Conservation (phyloP, 148 eudicot species). For the Simmondsia chinensis region DNA sequence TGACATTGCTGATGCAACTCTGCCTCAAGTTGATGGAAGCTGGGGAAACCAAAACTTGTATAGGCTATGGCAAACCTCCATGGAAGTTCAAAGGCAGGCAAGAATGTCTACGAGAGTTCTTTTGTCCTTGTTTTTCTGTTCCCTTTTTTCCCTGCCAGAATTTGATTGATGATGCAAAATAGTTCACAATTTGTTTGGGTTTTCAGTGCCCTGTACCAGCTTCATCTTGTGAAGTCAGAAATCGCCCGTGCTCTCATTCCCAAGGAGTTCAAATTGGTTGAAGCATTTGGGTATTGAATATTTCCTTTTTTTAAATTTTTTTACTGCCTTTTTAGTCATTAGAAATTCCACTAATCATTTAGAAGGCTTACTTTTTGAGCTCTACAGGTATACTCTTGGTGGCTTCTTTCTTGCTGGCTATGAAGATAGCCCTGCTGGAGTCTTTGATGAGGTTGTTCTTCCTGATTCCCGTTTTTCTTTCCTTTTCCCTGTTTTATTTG, state of each 20-base stretch:
- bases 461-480: not conserved
- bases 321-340: too few species aligned
- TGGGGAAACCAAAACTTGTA: conserved; percentile 22
- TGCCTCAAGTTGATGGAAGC: conserved; percentile 32
- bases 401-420: conserved; percentile 88
- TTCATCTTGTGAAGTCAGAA: conserved; percentile 86
- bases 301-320: not conserved
- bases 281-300: conserved; percentile 73
- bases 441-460: conserved; percentile 79
- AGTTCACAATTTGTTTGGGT: not conserved
- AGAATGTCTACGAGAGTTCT: conserved; percentile 6
- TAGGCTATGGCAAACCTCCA: conserved; percentile 66
- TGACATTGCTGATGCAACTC: too few species aligned
- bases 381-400: conserved; percentile 73
- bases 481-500: too few species aligned
- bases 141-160: not conserved
- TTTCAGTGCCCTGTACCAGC: conserved; percentile 77
- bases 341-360: too few species aligned
- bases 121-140: not conserved
- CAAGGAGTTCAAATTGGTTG: conserved; percentile 72
- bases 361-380: not conserved
- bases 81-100: conserved; percentile 94
- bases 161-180: not conserved
- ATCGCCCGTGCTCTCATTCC: conserved; percentile 85
- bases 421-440: conserved; percentile 83